These are phyloP conservation scores for sorghum (Sorghum bicolor) DNA, from an alignment of 176 grass and related monocot genomes.

Conservation along the genomic window DNA sequence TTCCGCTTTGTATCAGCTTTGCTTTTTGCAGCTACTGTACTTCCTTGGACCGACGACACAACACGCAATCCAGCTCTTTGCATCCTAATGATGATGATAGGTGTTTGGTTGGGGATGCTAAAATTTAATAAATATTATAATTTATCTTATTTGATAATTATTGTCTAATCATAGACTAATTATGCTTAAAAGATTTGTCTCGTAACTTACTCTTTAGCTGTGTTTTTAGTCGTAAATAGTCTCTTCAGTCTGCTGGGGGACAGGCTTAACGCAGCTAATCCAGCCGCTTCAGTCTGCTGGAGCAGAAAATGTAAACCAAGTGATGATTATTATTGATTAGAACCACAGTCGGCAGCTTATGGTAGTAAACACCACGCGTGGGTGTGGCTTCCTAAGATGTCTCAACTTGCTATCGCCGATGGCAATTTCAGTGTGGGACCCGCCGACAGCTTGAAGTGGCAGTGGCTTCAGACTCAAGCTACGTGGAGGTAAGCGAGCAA, in stretches of 20 bases:
- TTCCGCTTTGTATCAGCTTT: background rate
- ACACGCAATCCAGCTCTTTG: too few relatives aligned
- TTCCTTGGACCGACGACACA: background rate
- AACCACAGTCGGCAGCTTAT: background rate
- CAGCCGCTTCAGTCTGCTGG: too few relatives aligned
- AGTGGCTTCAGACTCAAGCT: background rate
- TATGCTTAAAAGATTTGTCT: background rate
- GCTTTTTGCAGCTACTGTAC: background rate
- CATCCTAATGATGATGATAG: background rate
- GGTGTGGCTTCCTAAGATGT: background rate
- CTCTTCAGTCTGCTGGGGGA: background rate
- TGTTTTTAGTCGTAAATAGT: constrained; percentile 1
- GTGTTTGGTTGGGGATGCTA: too few relatives aligned
- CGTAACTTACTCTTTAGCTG: too few relatives aligned
- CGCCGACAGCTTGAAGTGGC: constrained; percentile 15
- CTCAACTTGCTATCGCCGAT: background rate
- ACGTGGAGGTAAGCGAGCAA: background rate
- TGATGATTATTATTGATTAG: background rate
- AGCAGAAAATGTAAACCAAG: background rate
- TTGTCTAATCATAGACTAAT: background rate
- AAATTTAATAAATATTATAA: too few relatives aligned
- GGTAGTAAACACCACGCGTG: background rate
- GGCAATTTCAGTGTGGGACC: background rate
- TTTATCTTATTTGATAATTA: too few relatives aligned
- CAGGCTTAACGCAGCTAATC: background rate